Evolutionary conservation across 2,329 filamentous ascomycete genomes (phyloP), one percentile per base, ranked within the genome.

Genomic region (Falciphora oryzae): DNA sequence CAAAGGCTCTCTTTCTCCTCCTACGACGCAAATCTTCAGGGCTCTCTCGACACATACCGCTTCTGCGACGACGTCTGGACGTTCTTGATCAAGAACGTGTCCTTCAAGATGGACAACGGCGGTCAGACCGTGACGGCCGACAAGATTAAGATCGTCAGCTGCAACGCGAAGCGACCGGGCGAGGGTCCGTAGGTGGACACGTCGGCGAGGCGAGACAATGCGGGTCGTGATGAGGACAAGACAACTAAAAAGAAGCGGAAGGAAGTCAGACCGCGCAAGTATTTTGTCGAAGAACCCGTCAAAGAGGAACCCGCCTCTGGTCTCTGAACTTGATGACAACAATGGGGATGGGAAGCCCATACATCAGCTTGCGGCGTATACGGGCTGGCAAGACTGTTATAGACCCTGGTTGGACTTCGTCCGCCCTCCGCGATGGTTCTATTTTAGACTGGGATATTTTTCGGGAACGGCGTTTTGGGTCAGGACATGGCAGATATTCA

Each of bases 1-100:
- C 8, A 22, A 25, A 25, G 18, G 50, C 14, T 3, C 18, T 27
- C n/a, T n/a, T 35, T 44, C 25, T 44, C 38, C 38, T 29, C 29
- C 29, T 18, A 16, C 38, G 38, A 18, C 38, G 38, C 6, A 11
- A 57, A 61, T 25, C 44, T n/a, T 65, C 71, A 97, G 94, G 95
- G 95, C 61, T 95, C 96, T 74, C 88, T 99, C 68, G 93, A 98
- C 76, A 98, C 95, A 22, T 99, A 99, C 81, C 90, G 95, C 71
- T 99, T 99, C 84, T 99, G 95, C 81, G 95, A 99, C 79, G 95
- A 99, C 80, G 95, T 99, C 66, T 99, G 95, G 95, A 99, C 95
- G 1, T 99, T 99, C 77, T 85, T 99, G 65, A 96, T 99, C 79
- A 97, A 97, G 79, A 95, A 98, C 70, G 93, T 98, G 65, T 93